These are phyloP conservation scores for Uromyces viciae-fabae DNA, from an alignment of 1,284 basidiomycete genomes.

Conservation along the genomic window DNA sequence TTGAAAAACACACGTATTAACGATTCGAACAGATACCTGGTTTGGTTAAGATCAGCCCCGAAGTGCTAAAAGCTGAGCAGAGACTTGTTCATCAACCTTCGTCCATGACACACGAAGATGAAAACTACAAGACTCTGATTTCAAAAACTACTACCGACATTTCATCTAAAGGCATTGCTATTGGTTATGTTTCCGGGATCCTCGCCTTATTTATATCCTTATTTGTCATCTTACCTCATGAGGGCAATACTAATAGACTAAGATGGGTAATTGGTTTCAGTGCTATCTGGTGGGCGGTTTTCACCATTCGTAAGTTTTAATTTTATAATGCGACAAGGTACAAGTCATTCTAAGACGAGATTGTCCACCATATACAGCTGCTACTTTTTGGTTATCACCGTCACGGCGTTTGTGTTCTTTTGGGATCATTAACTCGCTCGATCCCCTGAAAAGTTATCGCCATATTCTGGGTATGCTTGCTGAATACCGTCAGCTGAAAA, in stretches of 20 bases:
- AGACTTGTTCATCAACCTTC: not conserved
- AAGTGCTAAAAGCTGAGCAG: slow-evolving; percentile 31
- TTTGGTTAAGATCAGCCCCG: slow-evolving; percentile 47
- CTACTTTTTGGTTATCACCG: slow-evolving; percentile 22
- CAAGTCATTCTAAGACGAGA: not conserved
- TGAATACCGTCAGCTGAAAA: slow-evolving; percentile 20
- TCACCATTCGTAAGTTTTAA: slow-evolving; percentile 65
- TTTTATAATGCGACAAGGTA: not conserved
- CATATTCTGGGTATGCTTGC: slow-evolving; percentile 4
- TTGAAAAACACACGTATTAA: not conserved
- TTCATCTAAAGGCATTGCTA: slow-evolving; percentile 73
- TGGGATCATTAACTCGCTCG: not conserved
- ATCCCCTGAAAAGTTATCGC: slow-evolving; percentile 18
- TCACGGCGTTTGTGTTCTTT: not conserved
- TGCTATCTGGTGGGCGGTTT: slow-evolving; percentile 78
- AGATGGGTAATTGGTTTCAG: slow-evolving; percentile 73
- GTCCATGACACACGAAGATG: not conserved
- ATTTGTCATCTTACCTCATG: slow-evolving; percentile 65
- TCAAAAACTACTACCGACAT: slow-evolving; percentile 67
- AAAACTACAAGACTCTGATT: not conserved
- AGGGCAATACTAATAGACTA: slow-evolving; percentile 69
- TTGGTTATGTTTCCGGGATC: slow-evolving; percentile 73
- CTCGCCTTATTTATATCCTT: slow-evolving; percentile 67
- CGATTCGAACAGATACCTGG: slow-evolving; percentile 51
- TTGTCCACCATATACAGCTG: not conserved